Conservation (phyloP, 2,329 filamentous ascomycete species). For the Periglandula ipomoeae region DNA sequence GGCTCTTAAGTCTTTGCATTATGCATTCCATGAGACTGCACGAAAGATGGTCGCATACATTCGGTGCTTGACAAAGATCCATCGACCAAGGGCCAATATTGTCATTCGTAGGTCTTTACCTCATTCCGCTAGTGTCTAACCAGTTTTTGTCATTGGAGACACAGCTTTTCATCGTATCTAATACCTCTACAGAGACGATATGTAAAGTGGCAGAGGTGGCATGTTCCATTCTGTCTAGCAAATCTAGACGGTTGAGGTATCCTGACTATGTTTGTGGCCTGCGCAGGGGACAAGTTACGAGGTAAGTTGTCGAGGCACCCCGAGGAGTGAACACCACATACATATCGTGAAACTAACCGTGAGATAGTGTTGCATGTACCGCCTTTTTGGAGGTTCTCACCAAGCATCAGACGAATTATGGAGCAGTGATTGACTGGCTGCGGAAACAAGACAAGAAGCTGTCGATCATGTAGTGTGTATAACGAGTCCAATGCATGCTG, state of each 20-base stretch:
- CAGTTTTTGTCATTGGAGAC: background rate
- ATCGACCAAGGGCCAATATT: constrained; percentile 49
- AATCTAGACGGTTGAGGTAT: constrained; percentile 32
- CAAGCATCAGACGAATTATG: constrained; percentile 63
- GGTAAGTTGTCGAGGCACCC: constrained; percentile 47
- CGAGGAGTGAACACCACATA: too few relatives aligned
- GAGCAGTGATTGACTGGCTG: constrained; percentile 59
- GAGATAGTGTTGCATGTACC: constrained; percentile 51
- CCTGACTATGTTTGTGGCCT: constrained; percentile 50
- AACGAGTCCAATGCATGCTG: background rate
- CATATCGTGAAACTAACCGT: too few relatives aligned
- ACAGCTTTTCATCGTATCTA: background rate
- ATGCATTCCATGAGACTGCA: constrained; percentile 68
- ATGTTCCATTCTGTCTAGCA: constrained; percentile 52
- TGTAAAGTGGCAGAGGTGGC: constrained; percentile 56
- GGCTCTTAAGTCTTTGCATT: constrained; percentile 65
- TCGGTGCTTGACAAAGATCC: constrained; percentile 45
- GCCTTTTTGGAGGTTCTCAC: constrained; percentile 62
- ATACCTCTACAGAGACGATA: constrained; percentile 45
- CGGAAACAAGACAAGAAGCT: constrained; percentile 30
- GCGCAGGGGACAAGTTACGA: constrained; percentile 48
- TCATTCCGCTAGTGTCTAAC: too few relatives aligned
- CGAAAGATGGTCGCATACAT: constrained; percentile 61
- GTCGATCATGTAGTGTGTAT: background rate
- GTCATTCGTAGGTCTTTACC: constrained; percentile 46